Evolutionary conservation across 2,329 filamentous ascomycete genomes (phyloP), one percentile per base, ranked within the genome.

Genomic region (Ambrosiella xylebori): DNA sequence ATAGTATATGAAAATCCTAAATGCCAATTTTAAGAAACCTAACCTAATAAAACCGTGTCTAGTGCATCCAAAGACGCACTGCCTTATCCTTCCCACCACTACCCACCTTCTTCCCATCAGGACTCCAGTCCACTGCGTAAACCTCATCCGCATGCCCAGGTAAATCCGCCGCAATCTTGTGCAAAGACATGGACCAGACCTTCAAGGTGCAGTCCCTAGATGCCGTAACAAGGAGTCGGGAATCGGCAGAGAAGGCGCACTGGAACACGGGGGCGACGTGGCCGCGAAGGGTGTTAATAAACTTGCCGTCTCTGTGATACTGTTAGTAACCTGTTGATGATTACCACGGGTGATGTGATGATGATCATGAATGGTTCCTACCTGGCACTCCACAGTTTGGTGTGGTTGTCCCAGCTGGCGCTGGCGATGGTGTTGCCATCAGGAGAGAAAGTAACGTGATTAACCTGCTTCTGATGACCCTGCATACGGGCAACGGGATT

Each of bases 391-490:
- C 90, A 97, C 35, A 96, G 72, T 71, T 95, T 95, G 64, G 91
- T 88, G 65, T 91, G 87, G 68, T 97, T 98, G 69, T 98, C 93
- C 73, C 91, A 98, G 3, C 85, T 84, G 7, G 87, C 84, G 41
- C 86, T 94, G 7, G 93, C 93, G 64, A 98, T 89, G 60, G 91
- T 78, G 7, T 80, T 76, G 39, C 89, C 91, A 66, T 97, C 90
- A 0, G 91, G 89, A 0, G 88, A 95, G 71, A 97, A 97, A 0
- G 84, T 86, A 53, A 97, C 90, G 67, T 96, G 87, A 69, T 97
- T 96, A 64, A 97, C 90, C 67, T 91, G 87, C 71, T 97, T 97
- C 68, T 96, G 88, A 66, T 98, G 93, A 1, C 93, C 93, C n/a
- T 88, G 71, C 71, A 97, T 79, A 39, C 89, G 78, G n/a, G 87